Conservation (phyloP, 257 asterid genomes). For the Oldenlandia corymbosa region DNA sequence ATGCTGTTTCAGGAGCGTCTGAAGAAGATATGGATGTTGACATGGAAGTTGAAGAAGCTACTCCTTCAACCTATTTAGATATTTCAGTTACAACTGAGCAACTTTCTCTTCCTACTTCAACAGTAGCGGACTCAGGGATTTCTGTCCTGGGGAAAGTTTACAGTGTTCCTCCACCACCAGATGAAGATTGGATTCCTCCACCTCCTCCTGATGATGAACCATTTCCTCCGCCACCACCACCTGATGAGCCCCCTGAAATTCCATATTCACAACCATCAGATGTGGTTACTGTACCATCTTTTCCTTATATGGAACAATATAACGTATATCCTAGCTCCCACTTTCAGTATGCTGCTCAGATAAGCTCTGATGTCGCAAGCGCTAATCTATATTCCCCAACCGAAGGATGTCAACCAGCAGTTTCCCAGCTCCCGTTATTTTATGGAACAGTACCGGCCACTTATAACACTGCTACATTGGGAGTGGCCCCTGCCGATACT, state of each 20-base stretch:
- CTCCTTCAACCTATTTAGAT: slow-evolving; percentile 32
- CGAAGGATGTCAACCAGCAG: slow-evolving; percentile 46
- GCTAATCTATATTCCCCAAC: slow-evolving; percentile 40
- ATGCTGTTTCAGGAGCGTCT: slow-evolving; percentile 24
- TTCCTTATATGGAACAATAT: slow-evolving; percentile 49
- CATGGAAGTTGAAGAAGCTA: slow-evolving; percentile 90
- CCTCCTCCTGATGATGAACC: slow-evolving; percentile 88
- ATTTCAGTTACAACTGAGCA: slow-evolving; percentile 28
- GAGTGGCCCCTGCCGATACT: slow-evolving; percentile 45
- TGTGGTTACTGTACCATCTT: slow-evolving; percentile 41
- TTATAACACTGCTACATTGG: slow-evolving; percentile 47
- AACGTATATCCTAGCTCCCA: slow-evolving; percentile 47
- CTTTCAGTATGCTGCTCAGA: slow-evolving; percentile 55
- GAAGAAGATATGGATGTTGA: slow-evolving; percentile 96
- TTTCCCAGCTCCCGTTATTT: slow-evolving; percentile 54
- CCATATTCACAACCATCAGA: slow-evolving; percentile 43
- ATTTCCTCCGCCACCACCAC: slow-evolving; percentile 91
- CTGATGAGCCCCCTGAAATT: slow-evolving; percentile 70
- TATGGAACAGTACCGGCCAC: slow-evolving; percentile 46
- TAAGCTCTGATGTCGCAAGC: slow-evolving; percentile 37
- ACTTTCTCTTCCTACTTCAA: slow-evolving; percentile 19
- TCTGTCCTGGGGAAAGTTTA: slow-evolving; percentile 20
- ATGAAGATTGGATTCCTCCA: slow-evolving; percentile 75
- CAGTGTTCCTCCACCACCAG: slow-evolving; percentile 41
- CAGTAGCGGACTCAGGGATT: slow-evolving; percentile 21